phyloP scores from a whole-genome alignment of 441 rosid genomes.

The Euphorbia celastroides region DNA sequence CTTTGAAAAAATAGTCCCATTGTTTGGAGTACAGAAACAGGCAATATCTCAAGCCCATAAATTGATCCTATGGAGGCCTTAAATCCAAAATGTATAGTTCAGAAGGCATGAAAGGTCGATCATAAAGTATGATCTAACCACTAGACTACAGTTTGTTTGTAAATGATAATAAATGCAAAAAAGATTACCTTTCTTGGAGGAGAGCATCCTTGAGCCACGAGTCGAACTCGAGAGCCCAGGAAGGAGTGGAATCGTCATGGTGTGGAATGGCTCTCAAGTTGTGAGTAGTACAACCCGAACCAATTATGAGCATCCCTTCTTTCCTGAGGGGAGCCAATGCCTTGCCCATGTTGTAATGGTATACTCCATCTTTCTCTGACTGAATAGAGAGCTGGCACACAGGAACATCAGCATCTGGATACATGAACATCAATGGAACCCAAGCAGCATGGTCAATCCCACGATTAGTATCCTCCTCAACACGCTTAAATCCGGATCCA shows the following conservation, averaged over 20 bases:
- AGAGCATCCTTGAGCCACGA: conserved; percentile 77
- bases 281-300: conserved; percentile 80
- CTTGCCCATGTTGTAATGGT: conserved; percentile 84
- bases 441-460: conserved; percentile 97
- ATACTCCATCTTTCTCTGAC: conserved; percentile 40
- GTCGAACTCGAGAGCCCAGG: conserved; percentile 77
- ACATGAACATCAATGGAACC: conserved; percentile 92
- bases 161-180: not conserved
- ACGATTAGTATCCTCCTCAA: conserved; percentile 54
- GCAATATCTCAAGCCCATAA: not conserved
- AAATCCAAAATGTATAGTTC: not conserved
- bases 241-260: conserved; percentile 19
- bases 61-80: not conserved
- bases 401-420: conserved; percentile 79
- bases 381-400: conserved; percentile 87
- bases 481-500: conserved; percentile 43
- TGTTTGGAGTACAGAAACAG: not conserved
- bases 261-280: conserved; percentile 46
- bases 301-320: conserved; percentile 79
- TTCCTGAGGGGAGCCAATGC: conserved; percentile 73
- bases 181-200: conserved; percentile 62
- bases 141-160: not conserved
- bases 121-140: not conserved
- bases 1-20: not conserved
- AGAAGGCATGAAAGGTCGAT: not conserved